phyloP scores from a whole-genome alignment of 306 rosid species.

The Prunus davidiana region DNA sequence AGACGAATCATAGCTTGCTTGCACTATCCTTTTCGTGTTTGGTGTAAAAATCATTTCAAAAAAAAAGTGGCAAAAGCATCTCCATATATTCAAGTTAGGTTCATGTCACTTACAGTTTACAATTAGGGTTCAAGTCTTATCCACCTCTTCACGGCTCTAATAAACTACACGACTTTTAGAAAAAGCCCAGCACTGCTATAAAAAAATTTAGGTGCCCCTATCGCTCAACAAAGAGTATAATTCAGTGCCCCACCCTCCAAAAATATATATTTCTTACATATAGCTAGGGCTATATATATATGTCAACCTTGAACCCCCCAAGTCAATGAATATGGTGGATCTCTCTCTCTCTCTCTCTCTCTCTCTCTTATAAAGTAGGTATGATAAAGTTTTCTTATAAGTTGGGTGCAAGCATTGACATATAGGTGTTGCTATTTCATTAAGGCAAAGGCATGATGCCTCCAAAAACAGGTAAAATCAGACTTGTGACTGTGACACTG shows the following conservation, averaged over 20 bases:
- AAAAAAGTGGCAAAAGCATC: background rate
- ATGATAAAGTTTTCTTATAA: background rate
- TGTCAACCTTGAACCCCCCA: too few relatives aligned
- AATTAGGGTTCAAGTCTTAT: background rate
- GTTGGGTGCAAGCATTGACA: background rate
- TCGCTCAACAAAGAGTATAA: background rate
- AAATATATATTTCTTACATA: too few relatives aligned
- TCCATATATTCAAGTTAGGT: background rate
- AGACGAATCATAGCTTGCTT: background rate
- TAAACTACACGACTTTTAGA: background rate
- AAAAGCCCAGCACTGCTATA: background rate
- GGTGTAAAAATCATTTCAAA: background rate
- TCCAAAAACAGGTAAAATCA: background rate
- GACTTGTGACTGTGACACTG: background rate
- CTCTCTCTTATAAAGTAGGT: background rate
- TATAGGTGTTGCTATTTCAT: background rate
- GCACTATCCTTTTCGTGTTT: background rate
- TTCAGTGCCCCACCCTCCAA: background rate
- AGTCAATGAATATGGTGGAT: background rate
- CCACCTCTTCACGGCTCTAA: background rate
- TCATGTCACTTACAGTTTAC: background rate
- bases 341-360: background rate
- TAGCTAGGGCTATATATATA: background rate
- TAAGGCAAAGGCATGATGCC: background rate
- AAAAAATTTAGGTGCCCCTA: background rate